Percentiles rank a stretch among this genome's conserved stretches.
Conservation (phyloP, 164 flowering plant genomes). For the Stephania yunnanensis region DNA sequence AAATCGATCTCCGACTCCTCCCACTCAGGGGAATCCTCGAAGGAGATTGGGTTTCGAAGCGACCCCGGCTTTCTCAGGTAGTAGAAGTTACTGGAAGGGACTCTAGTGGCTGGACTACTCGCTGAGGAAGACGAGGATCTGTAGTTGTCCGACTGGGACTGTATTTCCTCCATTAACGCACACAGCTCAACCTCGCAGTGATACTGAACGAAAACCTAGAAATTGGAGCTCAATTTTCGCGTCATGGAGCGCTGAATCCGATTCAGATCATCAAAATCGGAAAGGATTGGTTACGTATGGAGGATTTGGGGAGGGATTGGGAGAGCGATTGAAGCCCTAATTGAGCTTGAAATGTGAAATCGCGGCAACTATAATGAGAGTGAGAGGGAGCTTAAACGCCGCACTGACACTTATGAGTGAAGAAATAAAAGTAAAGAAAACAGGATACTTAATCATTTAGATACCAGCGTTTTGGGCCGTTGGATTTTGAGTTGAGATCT, state of each 20-base stretch:
- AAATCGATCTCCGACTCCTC: slow-evolving; percentile 84
- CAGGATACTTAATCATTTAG: no score
- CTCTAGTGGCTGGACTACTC: slow-evolving; percentile 83
- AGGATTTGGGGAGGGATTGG: neutral
- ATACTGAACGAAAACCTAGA: neutral
- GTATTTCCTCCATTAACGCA: slow-evolving; percentile 81
- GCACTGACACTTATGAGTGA: no score
- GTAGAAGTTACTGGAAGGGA: slow-evolving; percentile 81
- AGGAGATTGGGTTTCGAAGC: slow-evolving; percentile 78
- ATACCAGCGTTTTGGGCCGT: neutral
- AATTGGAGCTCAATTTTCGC: neutral
- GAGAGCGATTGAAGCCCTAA: neutral
- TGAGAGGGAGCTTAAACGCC: neutral
- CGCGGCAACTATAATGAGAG: neutral
- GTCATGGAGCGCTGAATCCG: neutral
- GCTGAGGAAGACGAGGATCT: slow-evolving; percentile 95
- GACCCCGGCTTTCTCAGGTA: slow-evolving; percentile 86
- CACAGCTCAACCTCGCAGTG: neutral
- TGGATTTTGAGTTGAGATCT: no score
- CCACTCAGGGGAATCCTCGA: slow-evolving; percentile 99
- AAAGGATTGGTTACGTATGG: neutral
- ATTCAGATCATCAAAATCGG: neutral
- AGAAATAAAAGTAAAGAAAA: no score
- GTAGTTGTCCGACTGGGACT: slow-evolving; percentile 85
- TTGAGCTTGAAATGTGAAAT: neutral